Base-by-base conservation (phyloP, 2,329 filamentous ascomycete genomes). In the Nigrograna mackinnonii region DNA sequence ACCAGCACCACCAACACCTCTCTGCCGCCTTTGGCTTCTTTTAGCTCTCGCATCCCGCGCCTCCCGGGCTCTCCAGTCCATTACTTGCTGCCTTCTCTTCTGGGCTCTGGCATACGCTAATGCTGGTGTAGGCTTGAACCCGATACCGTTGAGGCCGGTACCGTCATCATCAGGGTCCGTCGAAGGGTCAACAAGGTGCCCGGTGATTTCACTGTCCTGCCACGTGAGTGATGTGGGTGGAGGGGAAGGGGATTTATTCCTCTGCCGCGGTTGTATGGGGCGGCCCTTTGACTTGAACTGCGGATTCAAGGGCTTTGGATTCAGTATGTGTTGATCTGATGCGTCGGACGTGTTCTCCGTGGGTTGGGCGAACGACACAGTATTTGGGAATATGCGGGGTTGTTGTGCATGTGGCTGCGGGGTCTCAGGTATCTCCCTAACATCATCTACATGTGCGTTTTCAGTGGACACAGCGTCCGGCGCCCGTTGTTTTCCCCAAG, bases 131-230 rank as follows among this genome's bases (percentile, higher is more conserved):
- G 82, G 82, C 44, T 75, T 76, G 62, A 84, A 85, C 0, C 82
- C 82, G 42, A 85, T 75, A 2, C 82, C 82, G 53, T 85, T 84
- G 49, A 85, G 77, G 4, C 82, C 82, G 41, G 80, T 79, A 3
- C 82, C 81, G 58, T 85, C 82, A 55, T 84, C 82, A 28, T 76
- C 77, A 5, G 78, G 77, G 40, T 82, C 78, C 4, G 67, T 72
- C 3, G 75, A 54, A 3, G 66, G 73, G 38, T 79, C 72, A 16
- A 68, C 69, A 22, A 74, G 60, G 53, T 84, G 79, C 12, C 81
- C 81, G 4, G 82, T 85, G 55, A 85, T 84, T 57, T 85, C 82
- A 26, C 73, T 72, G 49, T 82, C 78, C 54, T 78, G 77, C 82
- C 82, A 85, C 43, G 73, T 75, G 46, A 75, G 62, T 24, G 60